Base-by-base conservation (phyloP, 2,329 filamentous ascomycete genomes). In the Alternaria tenuissima region DNA sequence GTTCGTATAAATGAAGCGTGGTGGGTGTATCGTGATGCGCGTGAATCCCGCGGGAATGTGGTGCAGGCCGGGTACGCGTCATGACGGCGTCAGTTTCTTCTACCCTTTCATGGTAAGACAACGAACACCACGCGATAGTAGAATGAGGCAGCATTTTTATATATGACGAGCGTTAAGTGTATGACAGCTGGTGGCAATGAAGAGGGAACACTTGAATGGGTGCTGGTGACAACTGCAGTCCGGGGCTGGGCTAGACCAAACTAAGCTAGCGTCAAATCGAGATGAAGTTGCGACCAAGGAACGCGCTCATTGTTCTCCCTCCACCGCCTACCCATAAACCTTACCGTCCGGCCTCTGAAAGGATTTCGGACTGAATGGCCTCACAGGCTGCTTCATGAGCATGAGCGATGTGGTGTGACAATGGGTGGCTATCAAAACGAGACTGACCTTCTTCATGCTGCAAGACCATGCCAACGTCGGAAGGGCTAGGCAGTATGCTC, bases 1-100 rank as follows among this genome's bases (percentile, higher is more conserved):
- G 5, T 26, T 41, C 46, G 32, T 49, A 38, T 49, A 38, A 20
- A 26, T 24, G 34, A 36, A 49, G 46, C 20, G 46, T 38, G 46
- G 34, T 24, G 34, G 46, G 24, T 49, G 46, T 32, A 36, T 38
- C 20, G 30, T 16, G 46, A 38, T 49, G 46, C 32, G 46, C 7
- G 46, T 5, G 30, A 12, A 49, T 49, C 20, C 30, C 14, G 14
- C 46, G 22, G 46, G 30, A 49, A 49, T 20, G 20, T 32, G 18
- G 22, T 38, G 30, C 16, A 38, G 16, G 1, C 18, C 5, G 32
- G 46, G 20, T 22, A 49, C 46, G 20, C 32, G 46, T 49, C 32
- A 38, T 24, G 20, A 11, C 46, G 14, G 22, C 46, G 20, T 12
- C 16, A 39, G n/a, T 14, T 5, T 36, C n/a, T 2, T 18, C 41